Conservation (phyloP, 345 rosid genomes). For the Gossypium sturtianum region DNA sequence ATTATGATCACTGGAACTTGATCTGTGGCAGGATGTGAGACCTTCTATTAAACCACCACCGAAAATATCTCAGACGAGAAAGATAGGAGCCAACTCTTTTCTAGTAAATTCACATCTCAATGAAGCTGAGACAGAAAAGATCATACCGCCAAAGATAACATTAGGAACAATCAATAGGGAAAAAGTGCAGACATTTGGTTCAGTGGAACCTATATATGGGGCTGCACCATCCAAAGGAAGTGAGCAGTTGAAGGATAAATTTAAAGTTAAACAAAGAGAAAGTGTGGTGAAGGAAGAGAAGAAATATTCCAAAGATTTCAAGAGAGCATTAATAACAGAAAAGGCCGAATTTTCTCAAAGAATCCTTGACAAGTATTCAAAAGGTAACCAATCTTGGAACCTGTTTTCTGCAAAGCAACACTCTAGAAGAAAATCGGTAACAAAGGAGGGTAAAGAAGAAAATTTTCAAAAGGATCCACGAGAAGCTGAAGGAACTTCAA, state of each 20-base stretch:
- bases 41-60: conserved; percentile 32
- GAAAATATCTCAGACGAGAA: conserved; percentile 25
- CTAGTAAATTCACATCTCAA: conserved; percentile 5
- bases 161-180: conserved; percentile 5
- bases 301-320: conserved; percentile 18
- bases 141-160: conserved; percentile 8
- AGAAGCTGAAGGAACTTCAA: conserved; percentile 22
- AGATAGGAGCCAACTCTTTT: conserved; percentile 22
- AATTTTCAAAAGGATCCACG: conserved; percentile 17
- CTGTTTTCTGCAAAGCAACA: conserved; percentile 22
- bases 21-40: conserved; percentile 40
- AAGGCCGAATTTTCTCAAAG: conserved; percentile 28
- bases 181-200: conserved; percentile 14
- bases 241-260: conserved; percentile 10
- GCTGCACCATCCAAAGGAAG: conserved; percentile 11
- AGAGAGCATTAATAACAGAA: conserved; percentile 18
- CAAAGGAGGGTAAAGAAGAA: conserved; percentile 23
- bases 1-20: conserved; percentile 14
- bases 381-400: conserved; percentile 21
- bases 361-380: conserved; percentile 17
- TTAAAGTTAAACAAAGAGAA: conserved; percentile 13
- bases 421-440: conserved; percentile 16
- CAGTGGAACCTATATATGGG: background rate
- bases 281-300: conserved; percentile 11
- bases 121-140: conserved; percentile 13